Conservation (phyloP, 345 rosid genomes). For the Linum tenue region DNA sequence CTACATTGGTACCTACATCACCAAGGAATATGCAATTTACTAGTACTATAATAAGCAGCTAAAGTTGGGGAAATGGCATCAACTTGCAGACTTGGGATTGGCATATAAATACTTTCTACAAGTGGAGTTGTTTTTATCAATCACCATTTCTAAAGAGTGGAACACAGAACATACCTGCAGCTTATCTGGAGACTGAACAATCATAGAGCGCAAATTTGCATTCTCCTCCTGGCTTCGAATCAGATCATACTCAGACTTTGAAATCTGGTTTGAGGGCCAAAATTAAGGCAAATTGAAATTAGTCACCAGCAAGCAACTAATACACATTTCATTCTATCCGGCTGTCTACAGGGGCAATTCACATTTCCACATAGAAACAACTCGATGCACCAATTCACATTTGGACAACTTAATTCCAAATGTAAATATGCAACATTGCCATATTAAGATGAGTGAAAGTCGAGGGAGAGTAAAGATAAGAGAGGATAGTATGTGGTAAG, state of each 20-base stretch:
- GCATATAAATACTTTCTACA: background rate
- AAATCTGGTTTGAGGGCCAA: constrained; percentile 37
- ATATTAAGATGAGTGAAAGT: background rate
- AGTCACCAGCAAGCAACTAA: constrained; percentile 4
- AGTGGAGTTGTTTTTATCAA: background rate
- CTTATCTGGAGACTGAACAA: constrained; percentile 93
- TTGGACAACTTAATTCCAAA: background rate
- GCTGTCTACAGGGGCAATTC: background rate
- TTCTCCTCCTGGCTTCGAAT: constrained; percentile 80
- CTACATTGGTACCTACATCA: no score
- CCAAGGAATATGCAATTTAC: no score
- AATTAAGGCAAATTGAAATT: constrained; percentile 1
- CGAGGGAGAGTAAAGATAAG: background rate
- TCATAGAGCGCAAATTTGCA: constrained; percentile 61
- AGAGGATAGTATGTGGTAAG: background rate
- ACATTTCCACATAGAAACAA: background rate
- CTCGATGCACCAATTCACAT: background rate
- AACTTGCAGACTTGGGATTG: background rate
- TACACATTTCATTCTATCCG: background rate
- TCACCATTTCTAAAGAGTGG: background rate
- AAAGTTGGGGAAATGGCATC: background rate
- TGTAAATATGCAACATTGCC: background rate
- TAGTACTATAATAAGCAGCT: no score
- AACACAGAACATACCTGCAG: constrained; percentile 44
- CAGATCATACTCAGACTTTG: constrained; percentile 68